Evolutionary conservation across 495 filamentous ascomycete genomes (phyloP), one percentile per base, ranked within the genome.

Genomic region (Bryoglossum gracile): DNA sequence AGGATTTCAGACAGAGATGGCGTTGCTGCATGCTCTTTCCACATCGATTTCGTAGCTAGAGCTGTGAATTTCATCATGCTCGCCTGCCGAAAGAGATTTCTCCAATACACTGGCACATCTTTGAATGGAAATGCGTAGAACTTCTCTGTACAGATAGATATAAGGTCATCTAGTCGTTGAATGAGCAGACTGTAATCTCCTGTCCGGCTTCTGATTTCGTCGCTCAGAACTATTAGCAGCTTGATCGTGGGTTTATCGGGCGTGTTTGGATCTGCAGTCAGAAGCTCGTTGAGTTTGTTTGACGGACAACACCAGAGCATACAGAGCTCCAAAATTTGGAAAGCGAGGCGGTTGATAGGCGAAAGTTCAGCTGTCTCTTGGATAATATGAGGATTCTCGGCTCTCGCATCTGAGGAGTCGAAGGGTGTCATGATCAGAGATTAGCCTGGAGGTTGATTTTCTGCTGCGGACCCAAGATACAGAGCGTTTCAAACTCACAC

Each of bases 81-180:
- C 19, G 85, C 87, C 56, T 92, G 85, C 0, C 83, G 87, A 62
- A 85, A 94, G 10, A 94, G 68, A 42, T 80, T 72, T 13, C 80
- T 73, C 89, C 89, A 95, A 60, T 80, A 83, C 2, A 54, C 41
- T 0, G 87, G 80, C 3, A 94, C 84, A 50, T 87, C 74, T 55
- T 76, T 80, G 67, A 83, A 95, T 3, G 83, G 75, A 50, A 77
- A 92, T 3, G 84, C 77, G 56, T 86, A 84, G 58, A 94, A 73
- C 51, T 86, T 84, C 19, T 66, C 56, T 28, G 73, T 73, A 2
- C 77, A 65, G 32, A 68, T 50, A 0, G 58, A 48, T 2, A 68
- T 50, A 9, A 78, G 38, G 47, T 75, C 71, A 38, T 73, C 65
- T 19, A 75, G 53, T 38, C 73, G 62, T 42, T 57, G 43, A n/a